Conservation (phyloP, 2,329 filamentous ascomycete species). For the Parasarocladium wereldwijsianum region DNA sequence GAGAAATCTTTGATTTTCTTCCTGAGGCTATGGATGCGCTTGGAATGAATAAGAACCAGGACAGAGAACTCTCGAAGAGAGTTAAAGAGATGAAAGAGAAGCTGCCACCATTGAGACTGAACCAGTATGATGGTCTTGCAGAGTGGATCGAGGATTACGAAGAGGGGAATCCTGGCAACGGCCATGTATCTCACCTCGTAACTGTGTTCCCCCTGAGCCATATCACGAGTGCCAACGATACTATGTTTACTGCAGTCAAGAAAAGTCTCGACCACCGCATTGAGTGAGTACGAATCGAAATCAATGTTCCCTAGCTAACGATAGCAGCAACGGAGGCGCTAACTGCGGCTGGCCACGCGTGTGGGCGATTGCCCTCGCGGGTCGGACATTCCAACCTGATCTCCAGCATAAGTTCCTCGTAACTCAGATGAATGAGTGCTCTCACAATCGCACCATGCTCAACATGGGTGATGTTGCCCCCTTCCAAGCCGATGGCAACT, state of each 20-base stretch:
- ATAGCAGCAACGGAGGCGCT: slow-evolving; percentile 20
- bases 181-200: slow-evolving; percentile 6
- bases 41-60: slow-evolving; percentile 5
- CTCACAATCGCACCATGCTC: slow-evolving; percentile 6
- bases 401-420: slow-evolving; percentile 1
- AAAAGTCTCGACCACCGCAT: slow-evolving; percentile 3
- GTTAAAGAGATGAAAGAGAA: slow-evolving; percentile 1
- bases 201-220: slow-evolving; percentile 5
- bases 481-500: slow-evolving; percentile 23
- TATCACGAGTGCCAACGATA: slow-evolving; percentile 4
- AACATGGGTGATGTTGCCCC: slow-evolving; percentile 5
- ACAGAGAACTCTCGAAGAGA: slow-evolving; percentile 4
- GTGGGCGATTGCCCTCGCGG: slow-evolving; percentile 25
- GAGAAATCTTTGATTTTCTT: slow-evolving; percentile 6
- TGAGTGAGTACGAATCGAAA: neutral
- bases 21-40: slow-evolving; percentile 6
- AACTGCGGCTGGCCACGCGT: slow-evolving; percentile 33
- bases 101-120: slow-evolving; percentile 1
- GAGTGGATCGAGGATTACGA: slow-evolving; percentile 6
- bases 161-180: slow-evolving; percentile 6
- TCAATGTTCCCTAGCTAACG: neutral
- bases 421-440: slow-evolving; percentile 3
- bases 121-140: slow-evolving; percentile 3
- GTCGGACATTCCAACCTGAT: slow-evolving; percentile 4
- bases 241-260: slow-evolving; percentile 4